Percentiles rank a stretch among this genome's conserved stretches.
phyloP scores from a whole-genome alignment of 371 early-diverging fungal genomes.

The Mucor mucedo region DNA sequence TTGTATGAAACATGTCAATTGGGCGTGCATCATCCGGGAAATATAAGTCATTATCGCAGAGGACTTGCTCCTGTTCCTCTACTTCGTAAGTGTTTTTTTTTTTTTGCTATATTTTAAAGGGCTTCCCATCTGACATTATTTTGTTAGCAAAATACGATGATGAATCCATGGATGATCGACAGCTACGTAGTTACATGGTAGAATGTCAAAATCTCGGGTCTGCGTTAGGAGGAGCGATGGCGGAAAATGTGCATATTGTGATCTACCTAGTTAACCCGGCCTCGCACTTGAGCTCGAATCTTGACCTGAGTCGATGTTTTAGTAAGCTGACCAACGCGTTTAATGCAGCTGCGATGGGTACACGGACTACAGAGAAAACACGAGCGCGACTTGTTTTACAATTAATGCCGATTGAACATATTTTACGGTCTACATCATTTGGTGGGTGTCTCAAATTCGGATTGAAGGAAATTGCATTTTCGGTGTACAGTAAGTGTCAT shows the following conservation, averaged over 20 bases:
- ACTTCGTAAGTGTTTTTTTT: conserved; percentile 40
- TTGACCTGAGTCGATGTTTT: conserved; percentile 63
- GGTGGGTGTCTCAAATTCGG: conserved; percentile 63
- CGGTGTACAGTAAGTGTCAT: conserved; percentile 63
- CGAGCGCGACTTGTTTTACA: conserved; percentile 57
- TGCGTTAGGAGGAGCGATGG: conserved; percentile 36
- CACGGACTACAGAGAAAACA: conserved; percentile 6
- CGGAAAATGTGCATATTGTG: conserved; percentile 49
- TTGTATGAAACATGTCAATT: conserved; percentile 60
- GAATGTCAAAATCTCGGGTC: conserved; percentile 58
- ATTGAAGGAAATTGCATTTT: conserved; percentile 65
- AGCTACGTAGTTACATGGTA: conserved; percentile 54
- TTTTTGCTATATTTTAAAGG: too few species aligned
- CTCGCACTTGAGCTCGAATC: conserved; percentile 51
- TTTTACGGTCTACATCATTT: conserved; percentile 55
- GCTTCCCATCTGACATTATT: background rate
- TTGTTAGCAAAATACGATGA: conserved; percentile 32
- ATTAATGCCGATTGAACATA: conserved; percentile 65
- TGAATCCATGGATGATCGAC: conserved; percentile 46
- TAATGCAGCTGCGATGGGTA: background rate
- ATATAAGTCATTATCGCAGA: conserved; percentile 44
- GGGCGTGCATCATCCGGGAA: conserved; percentile 59
- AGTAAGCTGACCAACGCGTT: conserved; percentile 47
- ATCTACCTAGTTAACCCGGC: conserved; percentile 67
- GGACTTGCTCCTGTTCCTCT: conserved; percentile 59